Conservation (phyloP, 208 protist species). For the Porcisia hertigi region DNA sequence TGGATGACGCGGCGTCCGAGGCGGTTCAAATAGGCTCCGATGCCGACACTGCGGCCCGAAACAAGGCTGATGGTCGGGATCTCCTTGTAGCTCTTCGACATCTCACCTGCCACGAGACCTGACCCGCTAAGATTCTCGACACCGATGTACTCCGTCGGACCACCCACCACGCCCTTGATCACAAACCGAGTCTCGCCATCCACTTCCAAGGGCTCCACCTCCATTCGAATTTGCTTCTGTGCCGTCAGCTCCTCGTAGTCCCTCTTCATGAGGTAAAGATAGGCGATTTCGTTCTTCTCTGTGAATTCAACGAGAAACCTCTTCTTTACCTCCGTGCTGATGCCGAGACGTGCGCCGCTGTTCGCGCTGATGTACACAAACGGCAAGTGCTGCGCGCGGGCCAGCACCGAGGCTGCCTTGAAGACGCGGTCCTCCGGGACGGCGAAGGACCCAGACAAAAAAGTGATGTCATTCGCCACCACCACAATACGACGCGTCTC, state of each 20-base stretch:
- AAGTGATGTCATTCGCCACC: constrained; percentile 99
- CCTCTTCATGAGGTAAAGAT: constrained; percentile 93
- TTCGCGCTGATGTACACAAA: constrained; percentile 98
- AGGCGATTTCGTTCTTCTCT: constrained; percentile 87
- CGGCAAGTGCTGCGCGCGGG: constrained; percentile 88
- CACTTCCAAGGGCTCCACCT: constrained; percentile 39
- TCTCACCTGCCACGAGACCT: constrained; percentile 97
- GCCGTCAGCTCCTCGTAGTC: constrained; percentile 82
- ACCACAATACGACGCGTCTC: constrained; percentile 90
- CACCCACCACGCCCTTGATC: constrained; percentile 94
- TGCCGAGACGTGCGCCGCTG: constrained; percentile 96
- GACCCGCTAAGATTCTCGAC: constrained; percentile 98
- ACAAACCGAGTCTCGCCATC: constrained; percentile 79
- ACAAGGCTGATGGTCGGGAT: constrained; percentile 98
- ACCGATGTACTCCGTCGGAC: constrained; percentile 92
- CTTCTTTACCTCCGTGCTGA: constrained; percentile 93
- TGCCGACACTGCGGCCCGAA: constrained; percentile 97
- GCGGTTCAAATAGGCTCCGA: constrained; percentile 98
- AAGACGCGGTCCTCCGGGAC: constrained; percentile 96
- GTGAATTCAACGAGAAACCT: constrained; percentile 92
- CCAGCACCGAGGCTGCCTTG: constrained; percentile 78
- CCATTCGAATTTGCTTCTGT: constrained; percentile 46
- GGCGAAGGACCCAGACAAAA: constrained; percentile 96
- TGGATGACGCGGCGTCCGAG: constrained; percentile 97
- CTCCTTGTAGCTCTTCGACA: constrained; percentile 95